Conservation (phyloP, 2,329 filamentous ascomycete species). For the Lecanoromycetidae sp. region DNA sequence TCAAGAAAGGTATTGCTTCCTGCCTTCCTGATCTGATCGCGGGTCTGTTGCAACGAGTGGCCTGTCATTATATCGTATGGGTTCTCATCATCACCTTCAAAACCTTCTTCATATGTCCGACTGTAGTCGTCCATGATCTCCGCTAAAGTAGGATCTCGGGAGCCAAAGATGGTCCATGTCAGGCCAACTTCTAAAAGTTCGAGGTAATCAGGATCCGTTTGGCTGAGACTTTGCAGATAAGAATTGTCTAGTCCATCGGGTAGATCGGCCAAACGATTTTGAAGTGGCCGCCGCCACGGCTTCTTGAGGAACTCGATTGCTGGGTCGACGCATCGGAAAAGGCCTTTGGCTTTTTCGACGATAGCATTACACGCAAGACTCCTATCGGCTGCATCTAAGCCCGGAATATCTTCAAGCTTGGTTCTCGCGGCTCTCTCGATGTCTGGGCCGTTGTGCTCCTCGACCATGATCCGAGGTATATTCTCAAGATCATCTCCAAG, state of each 20-base stretch:
- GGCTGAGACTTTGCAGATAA: background rate
- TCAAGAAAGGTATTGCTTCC: background rate
- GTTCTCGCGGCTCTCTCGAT: background rate
- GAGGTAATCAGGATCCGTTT: background rate
- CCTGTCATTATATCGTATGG: background rate
- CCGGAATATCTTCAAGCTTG: background rate
- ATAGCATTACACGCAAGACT: background rate
- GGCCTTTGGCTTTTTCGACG: background rate
- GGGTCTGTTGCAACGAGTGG: background rate
- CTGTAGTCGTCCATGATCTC: background rate
- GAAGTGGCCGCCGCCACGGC: background rate
- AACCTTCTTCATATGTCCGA: background rate
- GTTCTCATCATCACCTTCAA: background rate
- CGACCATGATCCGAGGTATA: background rate
- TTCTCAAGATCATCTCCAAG: background rate
- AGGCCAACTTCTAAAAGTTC: background rate
- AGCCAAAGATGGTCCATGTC: conserved; percentile 1
- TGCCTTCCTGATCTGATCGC: background rate
- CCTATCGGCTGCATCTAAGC: background rate
- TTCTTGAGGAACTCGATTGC: background rate
- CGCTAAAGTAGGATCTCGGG: background rate
- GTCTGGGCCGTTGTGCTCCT: background rate
- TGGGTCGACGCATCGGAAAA: background rate
- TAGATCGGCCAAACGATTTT: background rate
- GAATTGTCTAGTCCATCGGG: background rate